These are phyloP conservation scores for Rhizomucor miehei DNA, from an alignment of 371 early-diverging fungal species.

Conservation along the genomic window DNA sequence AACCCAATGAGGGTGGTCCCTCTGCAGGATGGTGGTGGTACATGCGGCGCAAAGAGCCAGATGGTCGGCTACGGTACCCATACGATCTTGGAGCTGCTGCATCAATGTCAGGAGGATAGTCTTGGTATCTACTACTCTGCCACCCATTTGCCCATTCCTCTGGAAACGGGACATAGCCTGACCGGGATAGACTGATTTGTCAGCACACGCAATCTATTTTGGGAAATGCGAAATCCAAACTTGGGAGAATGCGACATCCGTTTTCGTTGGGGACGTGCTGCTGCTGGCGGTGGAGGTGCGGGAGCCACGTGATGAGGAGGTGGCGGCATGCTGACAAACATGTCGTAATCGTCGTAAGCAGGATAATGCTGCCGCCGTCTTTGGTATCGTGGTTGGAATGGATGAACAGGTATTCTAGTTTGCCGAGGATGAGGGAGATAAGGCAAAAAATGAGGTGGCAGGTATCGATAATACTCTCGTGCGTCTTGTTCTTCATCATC, in stretches of 20 bases:
- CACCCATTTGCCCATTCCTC: too few relatives aligned
- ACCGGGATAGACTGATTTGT: too few relatives aligned
- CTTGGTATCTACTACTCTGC: too few relatives aligned
- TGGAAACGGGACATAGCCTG: too few relatives aligned
- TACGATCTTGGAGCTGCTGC: not conserved
- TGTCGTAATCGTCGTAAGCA: slow-evolving; percentile 4
- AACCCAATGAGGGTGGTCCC: slow-evolving; percentile 9
- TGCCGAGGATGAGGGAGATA: not conserved
- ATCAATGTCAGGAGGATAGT: not conserved
- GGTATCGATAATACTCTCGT: not conserved
- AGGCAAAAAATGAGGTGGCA: not conserved
- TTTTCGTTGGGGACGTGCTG: not conserved
- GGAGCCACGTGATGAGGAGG: not conserved
- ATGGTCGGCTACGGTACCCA: not conserved
- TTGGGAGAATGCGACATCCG: too few relatives aligned
- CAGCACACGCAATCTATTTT: too few relatives aligned
- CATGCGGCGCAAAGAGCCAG: not conserved
- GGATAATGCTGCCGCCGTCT: not conserved
- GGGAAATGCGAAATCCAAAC: too few relatives aligned
- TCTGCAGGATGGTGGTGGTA: slow-evolving; percentile 4
- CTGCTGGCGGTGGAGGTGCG: slow-evolving; percentile 2
- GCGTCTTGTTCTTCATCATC: not conserved
- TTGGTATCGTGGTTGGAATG: too few relatives aligned
- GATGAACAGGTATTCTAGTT: not conserved
- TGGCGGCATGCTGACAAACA: not conserved